Conservation (phyloP, 495 filamentous ascomycete genomes). For the Immersiella caudata region DNA sequence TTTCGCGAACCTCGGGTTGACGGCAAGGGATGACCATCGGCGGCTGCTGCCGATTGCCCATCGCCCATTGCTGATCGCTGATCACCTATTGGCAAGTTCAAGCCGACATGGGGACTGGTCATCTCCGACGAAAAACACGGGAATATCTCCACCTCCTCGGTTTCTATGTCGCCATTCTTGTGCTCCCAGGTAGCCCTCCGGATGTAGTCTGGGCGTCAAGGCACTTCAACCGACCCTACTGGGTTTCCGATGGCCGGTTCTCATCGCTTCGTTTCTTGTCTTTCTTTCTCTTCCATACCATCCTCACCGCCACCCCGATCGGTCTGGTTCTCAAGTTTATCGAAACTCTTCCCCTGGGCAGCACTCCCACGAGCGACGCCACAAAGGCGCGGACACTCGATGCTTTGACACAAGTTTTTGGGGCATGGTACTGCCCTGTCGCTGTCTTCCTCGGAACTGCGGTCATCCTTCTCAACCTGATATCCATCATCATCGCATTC, state of each 20-base stretch:
- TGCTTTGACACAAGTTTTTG: neutral
- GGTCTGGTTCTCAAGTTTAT: neutral
- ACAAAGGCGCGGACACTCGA: neutral
- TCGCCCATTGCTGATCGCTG: no score
- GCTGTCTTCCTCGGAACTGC: neutral
- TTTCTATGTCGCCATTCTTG: neutral
- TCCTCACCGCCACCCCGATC: neutral
- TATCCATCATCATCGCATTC: neutral
- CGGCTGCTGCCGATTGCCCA: neutral
- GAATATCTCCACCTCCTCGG: neutral
- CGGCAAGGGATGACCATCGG: no score
- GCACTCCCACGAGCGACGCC: neutral
- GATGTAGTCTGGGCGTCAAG: neutral
- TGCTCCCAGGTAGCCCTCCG: neutral
- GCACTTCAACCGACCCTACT: neutral
- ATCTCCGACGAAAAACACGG: neutral
- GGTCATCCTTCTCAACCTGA: slow-evolving; percentile 1
- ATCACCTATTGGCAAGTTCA: no score
- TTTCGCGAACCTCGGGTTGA: no score
- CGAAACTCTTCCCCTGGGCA: neutral
- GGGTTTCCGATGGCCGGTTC: neutral
- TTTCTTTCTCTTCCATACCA: neutral
- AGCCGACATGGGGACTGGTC: neutral
- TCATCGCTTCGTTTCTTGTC: neutral
- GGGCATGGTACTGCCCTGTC: slow-evolving; percentile 3